phyloP scores from a whole-genome alignment of 495 filamentous ascomycete species.

The Podospora bellae-mahoneyi region DNA sequence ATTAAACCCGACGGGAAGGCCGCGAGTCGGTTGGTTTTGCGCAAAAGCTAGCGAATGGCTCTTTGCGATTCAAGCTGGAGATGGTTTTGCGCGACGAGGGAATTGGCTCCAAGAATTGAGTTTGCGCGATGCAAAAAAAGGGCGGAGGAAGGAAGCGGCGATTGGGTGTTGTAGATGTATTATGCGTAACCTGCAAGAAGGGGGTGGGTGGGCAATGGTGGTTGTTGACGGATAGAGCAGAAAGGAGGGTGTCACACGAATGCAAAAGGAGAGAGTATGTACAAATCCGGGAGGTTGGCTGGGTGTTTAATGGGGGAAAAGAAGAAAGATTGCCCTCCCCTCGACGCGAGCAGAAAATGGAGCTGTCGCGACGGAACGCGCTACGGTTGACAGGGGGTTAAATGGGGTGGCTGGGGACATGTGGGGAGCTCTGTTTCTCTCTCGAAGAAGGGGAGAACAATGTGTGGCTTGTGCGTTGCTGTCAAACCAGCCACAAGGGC shows the following conservation, averaged over 20 bases:
- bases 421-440: not conserved
- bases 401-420: constrained; percentile 23
- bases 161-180: not conserved
- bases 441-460: not conserved
- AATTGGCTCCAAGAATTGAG: too few species aligned
- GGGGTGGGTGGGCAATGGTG: not conserved
- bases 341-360: not conserved
- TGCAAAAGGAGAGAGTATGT: not conserved
- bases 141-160: not conserved
- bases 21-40: too few species aligned
- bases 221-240: not conserved
- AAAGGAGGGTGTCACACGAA: not conserved
- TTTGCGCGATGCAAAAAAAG: too few species aligned
- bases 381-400: constrained; percentile 12
- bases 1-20: too few species aligned
- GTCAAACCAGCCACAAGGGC: constrained; percentile 16
- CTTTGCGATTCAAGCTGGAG: too few species aligned
- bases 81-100: too few species aligned
- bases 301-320: not conserved
- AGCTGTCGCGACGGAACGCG: constrained; percentile 12
- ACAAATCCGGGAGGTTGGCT: constrained; percentile 1
- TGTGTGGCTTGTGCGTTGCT: not conserved
- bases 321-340: not conserved
- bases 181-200: constrained; percentile 15
- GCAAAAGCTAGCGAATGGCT: too few species aligned